Base-by-base conservation (phyloP, 371 early-diverging fungal species). In the Lichtheimia ramosa region DNA sequence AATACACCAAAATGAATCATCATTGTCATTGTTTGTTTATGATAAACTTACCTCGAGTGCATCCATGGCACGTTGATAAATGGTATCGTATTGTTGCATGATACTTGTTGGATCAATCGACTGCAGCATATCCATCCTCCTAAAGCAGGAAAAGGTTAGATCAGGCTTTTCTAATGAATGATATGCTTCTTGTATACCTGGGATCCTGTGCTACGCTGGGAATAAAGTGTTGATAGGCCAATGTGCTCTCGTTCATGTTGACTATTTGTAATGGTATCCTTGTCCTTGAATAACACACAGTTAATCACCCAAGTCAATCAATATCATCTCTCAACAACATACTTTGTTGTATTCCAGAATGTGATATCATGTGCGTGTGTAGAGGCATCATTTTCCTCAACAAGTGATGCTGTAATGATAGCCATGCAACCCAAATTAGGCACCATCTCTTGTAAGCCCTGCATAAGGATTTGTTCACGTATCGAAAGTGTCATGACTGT, bases 241-340 rank as follows among this genome's bases (percentile, higher is more conserved):
- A 54, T 10, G 62, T 56, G 16, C 51, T 62, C 43, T 64, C 64
- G 6, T 39, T 64, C 64, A 64, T 59, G 24, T 64, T 64, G 18
- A 59, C 50, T 15, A 64, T 55, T 14, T 64, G 24, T 1, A 64
- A 48, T 24, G 55, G 59, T 55, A 59, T 54, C 48, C 41, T 48
- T 20, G 24, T 14, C 25, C 34, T 20, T 25, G 5, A 3, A 25
- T 27, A 43, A 27, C 5, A 20, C 40, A 34, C 23, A 14, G 21
- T 15, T 8, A 28, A 21, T 24, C 6, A 14, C 10, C 25, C 54
- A 54, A 20, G 21, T 3, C 7, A 8, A 2, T n/a, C 2, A 7
- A 16, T 34, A 5, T 8, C 34, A 2, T 8, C 34, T 34, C 13
- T 16, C 34, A 15, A 4, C 39, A 50, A 16, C 20, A 14, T 27